phyloP scores from a whole-genome alignment of 2,329 filamentous ascomycete species.

The Geosmithia putterillii region DNA sequence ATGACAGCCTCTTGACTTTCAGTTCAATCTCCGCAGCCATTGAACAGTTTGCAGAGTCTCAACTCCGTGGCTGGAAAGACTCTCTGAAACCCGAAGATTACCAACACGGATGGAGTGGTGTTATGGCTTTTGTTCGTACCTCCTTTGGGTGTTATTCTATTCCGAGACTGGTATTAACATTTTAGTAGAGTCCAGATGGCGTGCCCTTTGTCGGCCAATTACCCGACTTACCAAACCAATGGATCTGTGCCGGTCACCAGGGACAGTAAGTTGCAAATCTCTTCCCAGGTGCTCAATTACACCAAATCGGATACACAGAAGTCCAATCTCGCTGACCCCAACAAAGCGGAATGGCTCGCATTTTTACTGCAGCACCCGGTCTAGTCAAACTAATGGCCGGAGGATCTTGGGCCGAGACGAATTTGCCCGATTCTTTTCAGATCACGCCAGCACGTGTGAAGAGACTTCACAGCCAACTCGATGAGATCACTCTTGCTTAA shows the following conservation, averaged over 20 bases:
- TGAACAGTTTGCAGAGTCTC: constrained; percentile 3
- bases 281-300: not conserved
- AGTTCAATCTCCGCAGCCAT: constrained; percentile 3
- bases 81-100: not conserved
- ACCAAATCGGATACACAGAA: not conserved
- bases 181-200: constrained; percentile 4
- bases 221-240: constrained; percentile 4
- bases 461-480: not conserved
- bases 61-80: constrained; percentile 3
- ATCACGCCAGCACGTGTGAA: constrained; percentile 2
- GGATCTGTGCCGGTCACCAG: constrained; percentile 6
- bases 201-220: constrained; percentile 5
- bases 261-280: constrained; percentile 5
- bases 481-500: not conserved
- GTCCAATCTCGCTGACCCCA: not conserved
- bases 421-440: constrained; percentile 4
- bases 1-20: constrained; percentile 4
- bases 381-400: constrained; percentile 6
- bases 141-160: too few species aligned
- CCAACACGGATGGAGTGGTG: not conserved
- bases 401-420: constrained; percentile 4
- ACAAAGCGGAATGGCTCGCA: constrained; percentile 5
- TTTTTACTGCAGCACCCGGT: constrained; percentile 5
- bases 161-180: not conserved
- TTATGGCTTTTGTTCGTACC: not conserved